These are phyloP conservation scores for Zizania latifolia DNA, from an alignment of 176 grass and related monocot species.

Conservation along the genomic window DNA sequence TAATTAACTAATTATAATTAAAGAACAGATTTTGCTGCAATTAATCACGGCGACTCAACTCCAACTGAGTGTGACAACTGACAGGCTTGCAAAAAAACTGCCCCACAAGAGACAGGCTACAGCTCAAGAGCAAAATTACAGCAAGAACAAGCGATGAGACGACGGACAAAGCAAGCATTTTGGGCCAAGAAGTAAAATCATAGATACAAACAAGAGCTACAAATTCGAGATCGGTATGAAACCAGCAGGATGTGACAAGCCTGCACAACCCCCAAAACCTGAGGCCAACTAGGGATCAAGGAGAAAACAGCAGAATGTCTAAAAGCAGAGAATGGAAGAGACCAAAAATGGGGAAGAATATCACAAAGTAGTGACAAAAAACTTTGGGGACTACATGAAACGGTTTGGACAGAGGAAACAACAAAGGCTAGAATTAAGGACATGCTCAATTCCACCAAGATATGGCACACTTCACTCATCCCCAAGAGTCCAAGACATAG, in stretches of 20 bases:
- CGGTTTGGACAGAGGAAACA: conserved; percentile 10
- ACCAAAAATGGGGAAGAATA: conserved; percentile 17
- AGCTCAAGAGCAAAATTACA: conserved; percentile 23
- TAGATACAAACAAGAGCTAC: background rate
- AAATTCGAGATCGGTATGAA: background rate
- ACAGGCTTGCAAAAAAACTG: background rate
- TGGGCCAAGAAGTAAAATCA: conserved; percentile 11
- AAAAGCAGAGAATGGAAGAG: conserved; percentile 16
- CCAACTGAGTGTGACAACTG: conserved; percentile 22
- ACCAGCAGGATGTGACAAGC: conserved; percentile 34
- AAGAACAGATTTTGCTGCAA: background rate
- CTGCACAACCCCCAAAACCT: background rate
- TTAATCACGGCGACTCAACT: background rate
- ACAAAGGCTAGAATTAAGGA: conserved; percentile 15
- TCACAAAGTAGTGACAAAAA: conserved; percentile 22
- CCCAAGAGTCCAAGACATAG: conserved; percentile 5
- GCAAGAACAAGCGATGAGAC: background rate
- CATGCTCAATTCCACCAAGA: conserved; percentile 24
- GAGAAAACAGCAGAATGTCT: background rate
- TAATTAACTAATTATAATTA: conserved; percentile 6
- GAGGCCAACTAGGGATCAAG: background rate
- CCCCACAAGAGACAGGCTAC: background rate
- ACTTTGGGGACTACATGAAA: conserved; percentile 8
- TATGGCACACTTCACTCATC: conserved; percentile 11
- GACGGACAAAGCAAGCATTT: conserved; percentile 14